Evolutionary conservation across 768 basidiomycete species (phyloP).

Genomic region (Trametes villosa): DNA sequence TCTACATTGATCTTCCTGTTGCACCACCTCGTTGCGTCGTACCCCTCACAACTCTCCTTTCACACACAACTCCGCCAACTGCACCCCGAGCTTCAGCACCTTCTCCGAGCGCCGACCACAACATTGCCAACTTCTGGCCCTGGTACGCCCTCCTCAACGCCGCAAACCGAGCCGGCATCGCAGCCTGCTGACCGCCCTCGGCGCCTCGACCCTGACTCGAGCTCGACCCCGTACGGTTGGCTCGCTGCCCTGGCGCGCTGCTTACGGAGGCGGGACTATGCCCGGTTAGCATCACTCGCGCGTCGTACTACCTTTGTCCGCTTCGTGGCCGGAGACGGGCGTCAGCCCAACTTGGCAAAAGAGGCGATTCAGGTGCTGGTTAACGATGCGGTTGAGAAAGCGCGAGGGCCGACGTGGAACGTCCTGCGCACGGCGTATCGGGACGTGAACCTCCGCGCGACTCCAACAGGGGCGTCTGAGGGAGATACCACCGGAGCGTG

Average conservation of each 20-base stretch:
- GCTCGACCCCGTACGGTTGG: conserved; percentile 46
- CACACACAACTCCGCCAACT: conserved; percentile 48
- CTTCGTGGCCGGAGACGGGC: conserved; percentile 19
- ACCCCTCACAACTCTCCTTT: conserved; percentile 69
- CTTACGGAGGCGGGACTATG: conserved; percentile 60
- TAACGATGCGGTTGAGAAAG: conserved; percentile 52
- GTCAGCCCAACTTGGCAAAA: conserved; percentile 34
- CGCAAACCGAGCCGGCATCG: not conserved
- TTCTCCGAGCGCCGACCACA: conserved; percentile 16
- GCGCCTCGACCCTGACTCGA: not conserved
- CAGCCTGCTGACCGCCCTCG: not conserved
- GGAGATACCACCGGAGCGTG: conserved; percentile 38
- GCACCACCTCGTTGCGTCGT: conserved; percentile 57
- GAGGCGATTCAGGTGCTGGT: conserved; percentile 51
- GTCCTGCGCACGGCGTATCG: conserved; percentile 66
- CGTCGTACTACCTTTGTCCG: conserved; percentile 31
- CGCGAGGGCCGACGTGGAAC: conserved; percentile 59
- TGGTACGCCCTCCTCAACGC: not conserved
- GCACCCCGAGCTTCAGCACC: conserved; percentile 39
- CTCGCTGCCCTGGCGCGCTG: conserved; percentile 52
- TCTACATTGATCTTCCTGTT: conserved; percentile 53
- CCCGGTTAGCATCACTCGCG: conserved; percentile 53
- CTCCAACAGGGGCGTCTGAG: not conserved
- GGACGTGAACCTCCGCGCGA: conserved; percentile 47
- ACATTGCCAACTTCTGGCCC: not conserved